Evolutionary conservation across 2,329 filamentous ascomycete genomes (phyloP), one percentile per base, ranked within the genome.

Genomic region (Pyrenophora teres): DNA sequence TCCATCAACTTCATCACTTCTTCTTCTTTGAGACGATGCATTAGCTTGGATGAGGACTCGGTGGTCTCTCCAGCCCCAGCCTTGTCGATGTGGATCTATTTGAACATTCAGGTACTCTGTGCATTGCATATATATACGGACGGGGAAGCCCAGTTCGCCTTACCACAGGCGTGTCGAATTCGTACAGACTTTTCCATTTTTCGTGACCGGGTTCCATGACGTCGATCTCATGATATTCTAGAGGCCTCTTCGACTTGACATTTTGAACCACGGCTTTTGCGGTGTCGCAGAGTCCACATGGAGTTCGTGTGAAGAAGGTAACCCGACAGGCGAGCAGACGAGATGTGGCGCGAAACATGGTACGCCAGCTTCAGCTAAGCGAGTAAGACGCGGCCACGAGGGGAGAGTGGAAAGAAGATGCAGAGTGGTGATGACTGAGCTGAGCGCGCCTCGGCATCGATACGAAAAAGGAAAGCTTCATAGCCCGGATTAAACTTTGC

Each of bases 91-190:
- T 87, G 84, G 25, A 87, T 76, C 81, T 83, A 52, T 6, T 43
- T 40, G 52, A 50, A 51, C 57, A 58, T 41, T 68, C 39, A 69
- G 62, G 59, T 64, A 61, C 59, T 63, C 54, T 36, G 46, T 33
- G 18, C 39, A 40, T 33, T n/a, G 30, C 23, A 21, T 21, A 36
- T 36, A 48, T 40, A 46, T 35, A 46, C 15, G 42, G 31, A 18
- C 33, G n/a, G 21, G 35, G 27, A n/a, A 19, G 32, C 21, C 23
- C 16, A 21, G 27, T 25, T 40, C 36, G 15, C 54, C 76, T 65
- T 77, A 92, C 89, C 66, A 92, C 89, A 0, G 89, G 89, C 6
- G 90, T 89, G 62, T 93, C 89, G 69, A 92, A 90, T 51, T 92
- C 89, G 68, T 93, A 93, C 1, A 91, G 67, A 41, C 86, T 80